Conservation (phyloP, 331 rosid genomes). For the Rhamnella rubrinervis region DNA sequence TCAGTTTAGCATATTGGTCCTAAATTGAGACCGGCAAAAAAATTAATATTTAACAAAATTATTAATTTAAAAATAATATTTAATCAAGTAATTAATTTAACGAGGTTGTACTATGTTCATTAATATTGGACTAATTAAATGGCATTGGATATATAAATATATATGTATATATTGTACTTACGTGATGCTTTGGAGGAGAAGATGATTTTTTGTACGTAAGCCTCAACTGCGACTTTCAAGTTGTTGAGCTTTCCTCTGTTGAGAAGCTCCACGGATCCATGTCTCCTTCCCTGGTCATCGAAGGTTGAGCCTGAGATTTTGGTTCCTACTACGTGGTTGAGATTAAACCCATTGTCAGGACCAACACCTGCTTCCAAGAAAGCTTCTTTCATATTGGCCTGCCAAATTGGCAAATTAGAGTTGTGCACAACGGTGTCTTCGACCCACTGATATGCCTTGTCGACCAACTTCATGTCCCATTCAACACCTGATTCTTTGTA, state of each 20-base stretch:
- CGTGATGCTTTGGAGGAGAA: conserved; percentile 13
- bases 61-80: no score
- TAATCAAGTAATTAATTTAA: not conserved
- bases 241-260: conserved; percentile 12
- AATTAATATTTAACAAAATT: not conserved
- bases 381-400: conserved; percentile 9
- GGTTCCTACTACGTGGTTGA: conserved; percentile 9
- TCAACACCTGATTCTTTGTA: not conserved
- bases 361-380: conserved; percentile 21
- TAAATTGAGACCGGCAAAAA: not conserved
- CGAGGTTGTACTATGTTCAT: not conserved
- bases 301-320: conserved; percentile 9
- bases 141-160: no score
- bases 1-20: not conserved
- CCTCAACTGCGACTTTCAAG: conserved; percentile 16
- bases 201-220: conserved; percentile 16
- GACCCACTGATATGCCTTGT: conserved; percentile 27
- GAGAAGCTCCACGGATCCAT: conserved; percentile 34
- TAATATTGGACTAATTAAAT: not conserved
- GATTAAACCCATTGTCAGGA: conserved; percentile 14
- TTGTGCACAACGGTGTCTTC: conserved; percentile 11
- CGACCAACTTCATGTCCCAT: conserved; percentile 31
- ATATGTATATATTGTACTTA: not conserved
- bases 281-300: conserved; percentile 19
- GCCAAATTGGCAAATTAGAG: not conserved